Percentiles rank a stretch among this genome's conserved stretches.
Evolutionary conservation across 2,329 filamentous ascomycete species (phyloP).

Genomic region (Ceratocystiopsis sp.): DNA sequence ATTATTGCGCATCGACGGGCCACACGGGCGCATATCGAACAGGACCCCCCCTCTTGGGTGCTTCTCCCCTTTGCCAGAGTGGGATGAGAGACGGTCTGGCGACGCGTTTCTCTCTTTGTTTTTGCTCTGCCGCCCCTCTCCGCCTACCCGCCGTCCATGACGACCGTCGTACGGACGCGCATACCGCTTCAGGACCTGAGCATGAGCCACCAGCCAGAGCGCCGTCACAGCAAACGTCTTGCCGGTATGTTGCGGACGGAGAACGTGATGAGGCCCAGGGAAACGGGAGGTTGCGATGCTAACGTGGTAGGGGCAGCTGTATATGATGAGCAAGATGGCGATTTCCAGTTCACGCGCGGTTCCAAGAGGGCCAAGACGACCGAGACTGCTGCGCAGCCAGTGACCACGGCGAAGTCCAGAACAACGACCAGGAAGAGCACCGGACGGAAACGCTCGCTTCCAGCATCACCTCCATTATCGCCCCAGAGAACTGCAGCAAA

Average conservation of each 20-base stretch:
- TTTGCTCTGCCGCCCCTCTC: no score
- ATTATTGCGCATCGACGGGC: no score
- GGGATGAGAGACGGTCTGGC: no score
- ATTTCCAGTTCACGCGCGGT: slow-evolving; percentile 57
- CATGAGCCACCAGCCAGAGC: slow-evolving; percentile 47
- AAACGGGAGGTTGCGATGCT: slow-evolving; percentile 2
- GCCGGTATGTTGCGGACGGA: slow-evolving; percentile 30
- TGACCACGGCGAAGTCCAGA: slow-evolving; percentile 10
- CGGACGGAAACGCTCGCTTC: slow-evolving; percentile 14
- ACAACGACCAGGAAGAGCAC: slow-evolving; percentile 22
- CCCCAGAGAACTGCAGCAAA: not conserved
- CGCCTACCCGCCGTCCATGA: slow-evolving; percentile 41
- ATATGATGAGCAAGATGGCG: slow-evolving; percentile 61
- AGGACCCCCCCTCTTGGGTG: no score
- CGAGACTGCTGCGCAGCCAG: slow-evolving; percentile 19
- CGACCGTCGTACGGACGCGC: slow-evolving; percentile 48
- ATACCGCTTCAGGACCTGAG: slow-evolving; percentile 49
- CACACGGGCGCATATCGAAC: no score
- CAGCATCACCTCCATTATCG: slow-evolving; percentile 7
- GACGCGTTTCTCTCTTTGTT: no score
- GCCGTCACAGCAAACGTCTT: slow-evolving; percentile 46
- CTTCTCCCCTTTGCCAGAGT: no score
- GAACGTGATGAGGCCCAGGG: not conserved
- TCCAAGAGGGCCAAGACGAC: slow-evolving; percentile 47
- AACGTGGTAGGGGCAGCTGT: slow-evolving; percentile 16